phyloP scores from a whole-genome alignment of 1,139 yeast genomes.

The Blastobotrys illinoisensis region DNA sequence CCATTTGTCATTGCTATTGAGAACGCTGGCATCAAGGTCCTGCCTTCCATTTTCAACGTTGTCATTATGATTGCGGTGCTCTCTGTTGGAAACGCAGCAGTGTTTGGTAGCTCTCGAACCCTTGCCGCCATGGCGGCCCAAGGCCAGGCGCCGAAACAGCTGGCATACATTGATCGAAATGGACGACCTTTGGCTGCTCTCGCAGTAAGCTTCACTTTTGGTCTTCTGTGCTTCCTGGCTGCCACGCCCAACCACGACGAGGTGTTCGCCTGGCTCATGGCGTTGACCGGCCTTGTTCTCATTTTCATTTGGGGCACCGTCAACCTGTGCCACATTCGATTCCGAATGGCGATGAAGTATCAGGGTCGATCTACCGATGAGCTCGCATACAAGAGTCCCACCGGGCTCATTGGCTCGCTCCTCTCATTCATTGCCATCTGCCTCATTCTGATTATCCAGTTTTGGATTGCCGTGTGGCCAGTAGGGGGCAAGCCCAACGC shows the following conservation, averaged over 20 bases:
- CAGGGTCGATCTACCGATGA: conserved; percentile 65
- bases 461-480: conserved; percentile 75
- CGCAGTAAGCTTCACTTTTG: conserved; percentile 51
- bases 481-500: conserved; percentile 48
- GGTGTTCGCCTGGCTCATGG: conserved; percentile 78
- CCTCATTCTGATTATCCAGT: conserved; percentile 69
- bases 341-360: conserved; percentile 62
- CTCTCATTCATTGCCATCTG: conserved; percentile 57
- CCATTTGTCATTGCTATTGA: conserved; percentile 69
- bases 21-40: conserved; percentile 51
- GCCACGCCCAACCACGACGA: conserved; percentile 63
- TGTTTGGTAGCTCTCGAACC: conserved; percentile 76
- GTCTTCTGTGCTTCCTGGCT: conserved; percentile 59
- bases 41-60: conserved; percentile 68
- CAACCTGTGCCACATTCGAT: conserved; percentile 68
- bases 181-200: conserved; percentile 75
- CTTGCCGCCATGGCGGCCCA: conserved; percentile 78
- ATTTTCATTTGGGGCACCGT: conserved; percentile 82
- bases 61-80: conserved; percentile 65
- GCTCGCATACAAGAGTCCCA: conserved; percentile 61
- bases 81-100: conserved; percentile 71
- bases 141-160: conserved; percentile 69
- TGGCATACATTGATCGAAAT: conserved; percentile 65
- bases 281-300: conserved; percentile 78
- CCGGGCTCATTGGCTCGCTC: conserved; percentile 65